These are phyloP conservation scores for Cunninghamia lanceolata DNA, from an alignment of 75 land plant species.

Conservation along the genomic window DNA sequence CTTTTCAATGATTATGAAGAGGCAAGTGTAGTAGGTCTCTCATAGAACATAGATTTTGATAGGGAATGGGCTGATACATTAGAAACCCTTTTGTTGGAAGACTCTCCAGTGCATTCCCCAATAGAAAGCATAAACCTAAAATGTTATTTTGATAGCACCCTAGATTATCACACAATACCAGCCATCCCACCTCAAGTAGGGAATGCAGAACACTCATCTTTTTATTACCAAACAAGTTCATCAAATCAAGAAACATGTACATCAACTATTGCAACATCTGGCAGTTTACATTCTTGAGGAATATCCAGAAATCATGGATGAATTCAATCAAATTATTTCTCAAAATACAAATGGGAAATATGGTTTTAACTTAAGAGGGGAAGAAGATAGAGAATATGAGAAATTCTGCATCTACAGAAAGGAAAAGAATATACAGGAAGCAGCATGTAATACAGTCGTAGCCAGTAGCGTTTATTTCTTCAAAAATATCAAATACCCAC, in stretches of 20 bases:
- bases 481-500: no score
- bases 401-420: no score
- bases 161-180: conserved; percentile 21
- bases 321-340: no score
- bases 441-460: no score
- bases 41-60: conserved; percentile 39
- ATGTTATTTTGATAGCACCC: conserved; percentile 31
- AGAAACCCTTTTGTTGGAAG: conserved; percentile 17
- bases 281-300: no score
- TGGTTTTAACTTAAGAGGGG: no score
- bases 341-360: no score
- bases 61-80: conserved; percentile 44
- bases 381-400: no score
- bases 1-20: conserved; percentile 49
- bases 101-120: conserved; percentile 56
- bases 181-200: background rate
- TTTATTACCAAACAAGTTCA: background rate
- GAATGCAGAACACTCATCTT: background rate
- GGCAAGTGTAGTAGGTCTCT: conserved; percentile 10
- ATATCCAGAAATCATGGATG: no score
- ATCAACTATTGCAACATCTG: background rate
- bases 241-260: background rate
- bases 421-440: no score
- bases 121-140: conserved; percentile 49
- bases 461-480: no score